Conservation (phyloP, 352 stramenopile species). For the Pythium monospermum region DNA sequence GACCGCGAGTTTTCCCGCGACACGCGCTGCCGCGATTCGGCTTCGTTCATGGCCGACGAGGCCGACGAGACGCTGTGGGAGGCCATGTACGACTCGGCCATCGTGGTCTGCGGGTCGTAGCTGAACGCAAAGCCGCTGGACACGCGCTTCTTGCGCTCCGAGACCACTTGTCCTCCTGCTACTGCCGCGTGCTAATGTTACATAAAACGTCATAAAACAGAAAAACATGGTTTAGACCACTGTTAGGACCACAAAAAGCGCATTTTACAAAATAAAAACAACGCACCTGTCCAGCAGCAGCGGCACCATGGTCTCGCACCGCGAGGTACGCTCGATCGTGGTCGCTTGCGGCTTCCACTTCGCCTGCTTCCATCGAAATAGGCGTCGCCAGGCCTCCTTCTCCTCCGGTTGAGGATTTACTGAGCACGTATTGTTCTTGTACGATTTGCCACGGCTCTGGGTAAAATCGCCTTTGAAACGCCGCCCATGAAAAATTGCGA, state of each 20-base stretch:
- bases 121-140: conserved; percentile 83
- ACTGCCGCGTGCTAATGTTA: too few relatives aligned
- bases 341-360: conserved; percentile 35
- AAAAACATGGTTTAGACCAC: neutral
- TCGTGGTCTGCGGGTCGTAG: conserved; percentile 71
- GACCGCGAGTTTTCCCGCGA: conserved; percentile 71
- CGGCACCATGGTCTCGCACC: conserved; percentile 12
- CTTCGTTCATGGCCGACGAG: conserved; percentile 53
- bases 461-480: conserved; percentile 71
- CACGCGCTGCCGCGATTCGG: conserved; percentile 49
- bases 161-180: conserved; percentile 6
- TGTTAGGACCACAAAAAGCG: neutral
- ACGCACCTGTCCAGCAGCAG: too few relatives aligned
- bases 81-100: conserved; percentile 77
- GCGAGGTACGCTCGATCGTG: conserved; percentile 6
- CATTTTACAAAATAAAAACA: neutral
- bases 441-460: conserved; percentile 76
- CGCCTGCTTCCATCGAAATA: conserved; percentile 50
- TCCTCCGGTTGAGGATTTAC: conserved; percentile 18
- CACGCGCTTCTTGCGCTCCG: conserved; percentile 42
- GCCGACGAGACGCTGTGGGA: conserved; percentile 56
- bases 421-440: conserved; percentile 66
- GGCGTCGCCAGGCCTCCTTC: conserved; percentile 18
- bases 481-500: conserved; percentile 66
- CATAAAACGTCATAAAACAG: too few relatives aligned